A percentile compares a stretch with the other conserved stretches of the same genome.
These are phyloP conservation scores for Naegleria gruberi DNA, from an alignment of 208 protist genomes.

Conservation along the genomic window DNA sequence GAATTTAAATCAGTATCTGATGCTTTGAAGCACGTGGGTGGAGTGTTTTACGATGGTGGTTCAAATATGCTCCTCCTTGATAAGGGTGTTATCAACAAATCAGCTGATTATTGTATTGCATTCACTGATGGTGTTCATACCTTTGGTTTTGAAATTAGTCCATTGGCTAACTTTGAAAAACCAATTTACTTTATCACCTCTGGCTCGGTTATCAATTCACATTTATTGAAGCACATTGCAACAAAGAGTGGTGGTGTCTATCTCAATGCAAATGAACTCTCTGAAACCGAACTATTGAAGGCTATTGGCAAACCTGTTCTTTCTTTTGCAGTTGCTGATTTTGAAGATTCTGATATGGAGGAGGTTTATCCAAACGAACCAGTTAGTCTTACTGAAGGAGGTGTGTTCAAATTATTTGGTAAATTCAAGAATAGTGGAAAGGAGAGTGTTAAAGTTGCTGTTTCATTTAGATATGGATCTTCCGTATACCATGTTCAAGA, in stretches of 20 bases:
- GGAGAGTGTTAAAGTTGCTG: not conserved
- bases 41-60: not conserved
- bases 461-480: not conserved
- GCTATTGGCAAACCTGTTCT: not conserved
- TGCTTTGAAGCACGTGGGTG: not conserved
- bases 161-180: not conserved
- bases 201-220: not conserved
- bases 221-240: not conserved
- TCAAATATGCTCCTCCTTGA: not conserved
- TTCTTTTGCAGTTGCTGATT: not conserved
- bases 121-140: conserved; percentile 8
- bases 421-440: not conserved
- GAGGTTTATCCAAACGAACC: conserved; percentile 4
- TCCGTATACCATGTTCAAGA: not conserved
- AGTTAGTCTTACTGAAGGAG: not conserved
- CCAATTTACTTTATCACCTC: not conserved
- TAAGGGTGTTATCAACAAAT: not conserved
- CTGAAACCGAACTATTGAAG: not conserved
- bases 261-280: not conserved
- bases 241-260: not conserved
- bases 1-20: not conserved
- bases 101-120: not conserved
- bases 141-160: not conserved
- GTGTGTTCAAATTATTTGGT: not conserved
- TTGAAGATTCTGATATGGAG: not conserved